phyloP scores from a whole-genome alignment of 441 rosid genomes.

The Gossypium schwendimanii region DNA sequence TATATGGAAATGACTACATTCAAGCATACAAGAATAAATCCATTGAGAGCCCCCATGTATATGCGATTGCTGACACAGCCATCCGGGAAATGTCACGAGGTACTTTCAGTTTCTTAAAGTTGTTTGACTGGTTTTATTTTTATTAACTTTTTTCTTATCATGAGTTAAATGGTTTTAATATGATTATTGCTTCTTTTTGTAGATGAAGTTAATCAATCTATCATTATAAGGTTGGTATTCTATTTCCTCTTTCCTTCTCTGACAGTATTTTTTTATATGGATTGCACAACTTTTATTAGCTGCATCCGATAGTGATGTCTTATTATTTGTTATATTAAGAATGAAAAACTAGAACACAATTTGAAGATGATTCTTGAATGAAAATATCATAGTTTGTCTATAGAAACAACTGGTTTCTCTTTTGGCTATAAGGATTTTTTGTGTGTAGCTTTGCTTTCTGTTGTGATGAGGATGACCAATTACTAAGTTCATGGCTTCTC shows the following conservation, averaged over 20 bases:
- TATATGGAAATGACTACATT: constrained; percentile 72
- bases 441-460: not conserved
- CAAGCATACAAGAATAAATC: constrained; percentile 79
- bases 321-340: not conserved
- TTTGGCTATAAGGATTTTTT: constrained; percentile 3
- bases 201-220: constrained; percentile 99
- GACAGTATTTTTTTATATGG: not conserved
- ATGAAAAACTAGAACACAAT: not conserved
- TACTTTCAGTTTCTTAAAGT: constrained; percentile 24
- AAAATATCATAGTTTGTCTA: not conserved
- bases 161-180: constrained; percentile 16
- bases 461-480: not conserved
- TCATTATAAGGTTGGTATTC: constrained; percentile 84
- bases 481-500: constrained; percentile 3
- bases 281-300: not conserved
- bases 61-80: constrained; percentile 93
- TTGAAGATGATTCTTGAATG: not conserved
- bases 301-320: not conserved
- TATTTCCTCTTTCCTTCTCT: not conserved
- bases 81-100: constrained; percentile 97
- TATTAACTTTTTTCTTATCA: not conserved
- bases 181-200: constrained; percentile 25
- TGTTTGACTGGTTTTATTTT: constrained; percentile 7
- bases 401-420: not conserved
- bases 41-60: constrained; percentile 82